Evolutionary conservation across 2,329 filamentous ascomycete genomes (phyloP).

Genomic region (Cladorrhinum sp.): DNA sequence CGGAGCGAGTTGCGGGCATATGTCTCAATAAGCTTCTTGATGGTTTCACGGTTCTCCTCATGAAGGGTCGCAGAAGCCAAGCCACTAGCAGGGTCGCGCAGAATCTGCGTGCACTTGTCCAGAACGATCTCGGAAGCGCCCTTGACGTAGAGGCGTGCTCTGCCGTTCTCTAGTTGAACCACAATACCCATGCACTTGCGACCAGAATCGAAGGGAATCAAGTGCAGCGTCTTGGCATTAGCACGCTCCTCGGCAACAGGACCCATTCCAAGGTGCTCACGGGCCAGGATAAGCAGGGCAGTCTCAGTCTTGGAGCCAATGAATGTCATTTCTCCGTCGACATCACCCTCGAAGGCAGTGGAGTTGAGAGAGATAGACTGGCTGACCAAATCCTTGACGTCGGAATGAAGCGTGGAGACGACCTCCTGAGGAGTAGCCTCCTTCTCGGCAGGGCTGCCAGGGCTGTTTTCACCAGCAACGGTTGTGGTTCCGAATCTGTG

Average conservation of each 20-base stretch:
- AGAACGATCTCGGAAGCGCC: conserved; percentile 65
- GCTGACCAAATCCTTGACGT: conserved; percentile 52
- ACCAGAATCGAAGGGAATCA: conserved; percentile 73
- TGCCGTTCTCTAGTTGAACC: conserved; percentile 48
- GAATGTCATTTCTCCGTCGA: conserved; percentile 63
- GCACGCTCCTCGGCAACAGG: conserved; percentile 62
- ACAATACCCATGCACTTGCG: conserved; percentile 70
- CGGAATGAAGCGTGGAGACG: conserved; percentile 42
- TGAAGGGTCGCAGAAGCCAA: conserved; percentile 44
- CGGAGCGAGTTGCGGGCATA: conserved; percentile 79
- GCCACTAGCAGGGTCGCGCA: conserved; percentile 49
- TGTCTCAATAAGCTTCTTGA: conserved; percentile 67
- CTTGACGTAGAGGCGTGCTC: conserved; percentile 58
- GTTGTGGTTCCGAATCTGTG: conserved; percentile 50
- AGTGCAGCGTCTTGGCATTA: conserved; percentile 54
- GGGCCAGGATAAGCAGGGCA: conserved; percentile 67
- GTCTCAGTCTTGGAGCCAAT: conserved; percentile 79
- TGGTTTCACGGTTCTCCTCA: conserved; percentile 50
- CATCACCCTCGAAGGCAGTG: conserved; percentile 72
- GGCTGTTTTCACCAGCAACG: conserved; percentile 20
- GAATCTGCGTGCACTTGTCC: conserved; percentile 50
- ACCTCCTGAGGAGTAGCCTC: conserved; percentile 47
- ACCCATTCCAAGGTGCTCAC: conserved; percentile 64
- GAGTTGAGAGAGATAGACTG: conserved; percentile 65
- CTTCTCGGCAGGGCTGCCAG: conserved; percentile 33